These are phyloP conservation scores for Stephania japonica DNA, from an alignment of 164 flowering plant genomes.

Conservation along the genomic window DNA sequence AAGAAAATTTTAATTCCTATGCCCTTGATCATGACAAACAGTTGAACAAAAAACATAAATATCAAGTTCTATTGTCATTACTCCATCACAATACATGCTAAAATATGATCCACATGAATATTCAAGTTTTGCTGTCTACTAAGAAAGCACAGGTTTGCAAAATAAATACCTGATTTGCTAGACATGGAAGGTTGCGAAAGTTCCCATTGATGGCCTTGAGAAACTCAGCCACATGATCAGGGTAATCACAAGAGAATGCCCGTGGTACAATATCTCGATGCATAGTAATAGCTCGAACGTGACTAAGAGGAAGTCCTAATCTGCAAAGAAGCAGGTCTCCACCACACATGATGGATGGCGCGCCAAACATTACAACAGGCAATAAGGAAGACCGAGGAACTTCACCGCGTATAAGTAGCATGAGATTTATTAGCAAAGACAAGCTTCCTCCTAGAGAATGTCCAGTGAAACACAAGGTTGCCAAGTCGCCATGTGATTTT, in stretches of 20 bases:
- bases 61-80: too few species aligned
- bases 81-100: not conserved
- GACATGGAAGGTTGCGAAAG: constrained; percentile 80
- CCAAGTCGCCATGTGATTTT: constrained; percentile 48
- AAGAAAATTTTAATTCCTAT: too few species aligned
- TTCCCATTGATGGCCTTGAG: constrained; percentile 85
- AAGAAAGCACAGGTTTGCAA: not conserved
- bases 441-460: constrained; percentile 98
- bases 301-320: constrained; percentile 72
- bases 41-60: too few species aligned
- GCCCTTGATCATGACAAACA: too few species aligned
- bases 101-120: not conserved
- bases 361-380: constrained; percentile 92
- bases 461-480: constrained; percentile 90
- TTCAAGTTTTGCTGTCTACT: not conserved
- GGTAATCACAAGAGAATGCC: constrained; percentile 87
- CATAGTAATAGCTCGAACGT: constrained; percentile 71
- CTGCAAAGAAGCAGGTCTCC: constrained; percentile 70
- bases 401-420: constrained; percentile 81
- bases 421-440: constrained; percentile 71
- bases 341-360: constrained; percentile 90
- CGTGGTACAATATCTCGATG: constrained; percentile 97
- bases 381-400: constrained; percentile 71
- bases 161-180: constrained; percentile 57
- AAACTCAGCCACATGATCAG: constrained; percentile 74